Conservation (phyloP, 495 filamentous ascomycete genomes). For the Neurospora tetraspora region DNA sequence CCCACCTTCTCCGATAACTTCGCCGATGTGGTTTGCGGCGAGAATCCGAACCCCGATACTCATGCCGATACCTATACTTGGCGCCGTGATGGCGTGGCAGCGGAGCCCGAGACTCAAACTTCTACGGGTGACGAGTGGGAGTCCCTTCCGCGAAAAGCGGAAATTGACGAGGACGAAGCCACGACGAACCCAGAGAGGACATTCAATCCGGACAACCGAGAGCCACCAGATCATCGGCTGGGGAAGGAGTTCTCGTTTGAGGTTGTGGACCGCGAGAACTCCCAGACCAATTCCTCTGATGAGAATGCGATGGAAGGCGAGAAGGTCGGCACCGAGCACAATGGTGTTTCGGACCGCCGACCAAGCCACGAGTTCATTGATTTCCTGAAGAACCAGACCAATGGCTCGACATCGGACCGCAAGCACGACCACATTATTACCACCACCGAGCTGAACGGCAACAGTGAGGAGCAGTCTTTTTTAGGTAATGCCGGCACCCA, state of each 20-base stretch:
- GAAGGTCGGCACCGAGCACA: neutral
- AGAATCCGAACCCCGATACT: neutral
- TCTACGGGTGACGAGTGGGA: neutral
- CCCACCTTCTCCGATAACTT: neutral
- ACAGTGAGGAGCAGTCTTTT: conserved; percentile 43
- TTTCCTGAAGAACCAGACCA: conserved; percentile 19
- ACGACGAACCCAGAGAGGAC: neutral
- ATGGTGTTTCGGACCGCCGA: neutral
- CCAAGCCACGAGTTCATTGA: conserved; percentile 25
- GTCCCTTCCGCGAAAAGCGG: neutral
- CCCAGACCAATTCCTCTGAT: neutral
- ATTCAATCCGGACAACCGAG: neutral
- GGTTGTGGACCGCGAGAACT: neutral
- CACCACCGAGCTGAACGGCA: conserved; percentile 14
- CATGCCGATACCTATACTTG: neutral
- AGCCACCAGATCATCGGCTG: neutral
- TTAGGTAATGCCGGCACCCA: conserved; percentile 52
- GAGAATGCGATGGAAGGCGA: neutral
- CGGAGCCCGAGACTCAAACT: neutral
- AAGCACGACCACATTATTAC: conserved; percentile 10
- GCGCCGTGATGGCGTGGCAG: neutral
- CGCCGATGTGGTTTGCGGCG: neutral
- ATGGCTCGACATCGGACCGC: conserved; percentile 13
- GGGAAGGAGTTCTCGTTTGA: neutral
- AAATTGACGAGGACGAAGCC: neutral